These are phyloP conservation scores for Anthracocystis setariae DNA, from an alignment of 1,284 basidiomycete species.

Conservation along the genomic window DNA sequence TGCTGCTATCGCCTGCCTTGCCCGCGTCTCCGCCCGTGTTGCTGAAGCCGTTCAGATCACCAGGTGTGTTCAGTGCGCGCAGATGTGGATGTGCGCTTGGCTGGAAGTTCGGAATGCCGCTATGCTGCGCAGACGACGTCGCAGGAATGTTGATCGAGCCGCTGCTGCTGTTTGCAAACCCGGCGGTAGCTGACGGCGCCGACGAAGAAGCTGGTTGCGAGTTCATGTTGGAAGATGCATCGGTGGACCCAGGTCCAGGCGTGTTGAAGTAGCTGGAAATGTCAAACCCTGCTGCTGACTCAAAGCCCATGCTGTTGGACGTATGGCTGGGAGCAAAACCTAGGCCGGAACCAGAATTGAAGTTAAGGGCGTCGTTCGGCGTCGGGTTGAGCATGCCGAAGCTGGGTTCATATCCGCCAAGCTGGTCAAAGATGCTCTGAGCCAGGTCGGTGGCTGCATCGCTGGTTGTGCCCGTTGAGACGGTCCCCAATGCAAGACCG, in stretches of 20 bases:
- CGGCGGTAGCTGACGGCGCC: conserved; percentile 8
- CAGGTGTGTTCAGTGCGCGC: conserved; percentile 33
- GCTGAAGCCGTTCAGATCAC: conserved; percentile 22
- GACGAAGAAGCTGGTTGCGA: conserved; percentile 12
- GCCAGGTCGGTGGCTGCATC: conserved; percentile 44
- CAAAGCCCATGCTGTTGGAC: conserved; percentile 49
- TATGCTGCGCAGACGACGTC: conserved; percentile 25
- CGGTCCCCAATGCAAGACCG: conserved; percentile 35
- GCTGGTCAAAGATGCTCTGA: conserved; percentile 56
- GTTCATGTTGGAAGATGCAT: conserved; percentile 30
- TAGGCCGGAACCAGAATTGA: conserved; percentile 27
- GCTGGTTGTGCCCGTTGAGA: conserved; percentile 37
- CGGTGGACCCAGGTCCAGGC: conserved; percentile 29
- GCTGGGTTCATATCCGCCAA: conserved; percentile 51
- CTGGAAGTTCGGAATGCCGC: conserved; percentile 37
- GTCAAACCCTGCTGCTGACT: conserved; percentile 47
- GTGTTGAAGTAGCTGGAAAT: conserved; percentile 47
- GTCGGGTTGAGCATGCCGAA: conserved; percentile 53
- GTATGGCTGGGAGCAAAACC: conserved; percentile 44
- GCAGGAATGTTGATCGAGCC: conserved; percentile 46
- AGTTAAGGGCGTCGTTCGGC: conserved; percentile 48
- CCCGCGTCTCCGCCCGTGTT: neutral
- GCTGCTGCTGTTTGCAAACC: conserved; percentile 19
- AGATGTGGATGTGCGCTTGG: conserved; percentile 46
- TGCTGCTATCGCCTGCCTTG: conserved; percentile 2